Percentiles rank a stretch among this genome's conserved stretches.
Evolutionary conservation across 257 asterid species (phyloP).

Genomic region (Oldenlandia corymbosa): DNA sequence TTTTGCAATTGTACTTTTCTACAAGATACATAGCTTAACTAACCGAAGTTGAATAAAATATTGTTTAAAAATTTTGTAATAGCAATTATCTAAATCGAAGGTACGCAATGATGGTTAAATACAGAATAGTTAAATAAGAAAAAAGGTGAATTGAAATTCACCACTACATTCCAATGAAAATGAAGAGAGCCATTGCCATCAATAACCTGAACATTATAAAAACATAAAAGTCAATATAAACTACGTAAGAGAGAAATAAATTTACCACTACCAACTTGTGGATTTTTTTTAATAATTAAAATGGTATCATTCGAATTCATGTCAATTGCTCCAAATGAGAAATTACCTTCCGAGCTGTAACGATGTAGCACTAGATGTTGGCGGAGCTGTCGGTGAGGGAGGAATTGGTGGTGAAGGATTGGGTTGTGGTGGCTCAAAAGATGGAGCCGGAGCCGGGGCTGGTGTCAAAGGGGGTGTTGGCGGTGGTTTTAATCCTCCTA

Average conservation of each 20-base stretch:
- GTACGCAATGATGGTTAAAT: background rate
- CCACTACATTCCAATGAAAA: background rate
- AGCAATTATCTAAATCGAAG: too few relatives aligned
- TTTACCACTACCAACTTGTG: too few relatives aligned
- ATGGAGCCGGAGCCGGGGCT: background rate
- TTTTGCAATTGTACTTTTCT: too few relatives aligned
- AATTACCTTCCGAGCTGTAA: too few relatives aligned
- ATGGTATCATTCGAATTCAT: too few relatives aligned
- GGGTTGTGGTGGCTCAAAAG: slow-evolving; percentile 25
- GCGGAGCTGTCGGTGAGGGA: slow-evolving; percentile 24
- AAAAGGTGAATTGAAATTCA: background rate
- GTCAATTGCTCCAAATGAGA: too few relatives aligned
- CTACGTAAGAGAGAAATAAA: background rate
- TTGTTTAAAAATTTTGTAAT: too few relatives aligned
- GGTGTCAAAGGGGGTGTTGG: slow-evolving; percentile 25
- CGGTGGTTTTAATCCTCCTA: slow-evolving; percentile 36
- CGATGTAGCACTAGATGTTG: slow-evolving; percentile 22
- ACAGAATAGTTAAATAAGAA: too few relatives aligned
- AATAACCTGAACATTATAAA: background rate
- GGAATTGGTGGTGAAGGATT: slow-evolving; percentile 17
- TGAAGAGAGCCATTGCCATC: background rate
- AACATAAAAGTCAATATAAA: background rate
- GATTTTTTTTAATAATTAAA: too few relatives aligned
- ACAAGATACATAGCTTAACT: too few relatives aligned
- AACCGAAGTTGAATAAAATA: too few relatives aligned